These are phyloP conservation scores for Aspergillus alliaceus DNA, from an alignment of 2,329 filamentous ascomycete genomes.

Conservation along the genomic window DNA sequence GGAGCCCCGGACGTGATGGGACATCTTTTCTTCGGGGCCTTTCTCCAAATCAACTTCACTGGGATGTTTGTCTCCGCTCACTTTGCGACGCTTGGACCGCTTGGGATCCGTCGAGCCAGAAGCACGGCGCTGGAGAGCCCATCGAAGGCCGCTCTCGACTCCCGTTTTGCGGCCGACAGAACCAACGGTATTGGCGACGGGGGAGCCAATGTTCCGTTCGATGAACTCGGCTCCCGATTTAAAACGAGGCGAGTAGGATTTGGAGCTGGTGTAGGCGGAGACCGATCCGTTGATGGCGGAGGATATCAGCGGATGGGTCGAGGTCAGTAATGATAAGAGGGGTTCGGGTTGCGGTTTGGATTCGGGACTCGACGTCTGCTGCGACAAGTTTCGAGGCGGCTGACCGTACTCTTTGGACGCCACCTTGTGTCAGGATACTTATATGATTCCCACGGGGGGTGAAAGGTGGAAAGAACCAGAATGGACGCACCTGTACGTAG, in stretches of 20 bases:
- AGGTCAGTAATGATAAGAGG: constrained; percentile 80
- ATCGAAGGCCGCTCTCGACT: constrained; percentile 81
- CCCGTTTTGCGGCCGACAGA: constrained; percentile 82
- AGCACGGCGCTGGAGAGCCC: constrained; percentile 64
- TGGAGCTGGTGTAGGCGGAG: constrained; percentile 81
- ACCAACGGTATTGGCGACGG: constrained; percentile 82
- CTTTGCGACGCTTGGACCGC: constrained; percentile 45
- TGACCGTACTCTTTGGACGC: constrained; percentile 61
- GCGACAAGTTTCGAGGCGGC: constrained; percentile 54
- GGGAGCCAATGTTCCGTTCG: constrained; percentile 78
- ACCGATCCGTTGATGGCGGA: constrained; percentile 82
- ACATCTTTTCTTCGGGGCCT: constrained; percentile 23
- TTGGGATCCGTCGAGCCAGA: constrained; percentile 34
- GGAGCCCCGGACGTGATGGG: constrained; percentile 49
- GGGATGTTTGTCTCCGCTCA: constrained; percentile 34
- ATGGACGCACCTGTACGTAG: constrained; percentile 65
- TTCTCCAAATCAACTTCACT: constrained; percentile 51
- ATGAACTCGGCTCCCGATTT: constrained; percentile 89
- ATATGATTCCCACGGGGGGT: too few relatives aligned
- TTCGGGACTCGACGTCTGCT: constrained; percentile 33
- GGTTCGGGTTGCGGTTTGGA: constrained; percentile 67
- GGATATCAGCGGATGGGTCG: constrained; percentile 81
- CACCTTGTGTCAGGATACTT: not conserved
- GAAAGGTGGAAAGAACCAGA: not conserved
- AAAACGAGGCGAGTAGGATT: constrained; percentile 86